Evolutionary conservation across 2,329 filamentous ascomycete species (phyloP).

Genomic region (Sarocladium oryzae): DNA sequence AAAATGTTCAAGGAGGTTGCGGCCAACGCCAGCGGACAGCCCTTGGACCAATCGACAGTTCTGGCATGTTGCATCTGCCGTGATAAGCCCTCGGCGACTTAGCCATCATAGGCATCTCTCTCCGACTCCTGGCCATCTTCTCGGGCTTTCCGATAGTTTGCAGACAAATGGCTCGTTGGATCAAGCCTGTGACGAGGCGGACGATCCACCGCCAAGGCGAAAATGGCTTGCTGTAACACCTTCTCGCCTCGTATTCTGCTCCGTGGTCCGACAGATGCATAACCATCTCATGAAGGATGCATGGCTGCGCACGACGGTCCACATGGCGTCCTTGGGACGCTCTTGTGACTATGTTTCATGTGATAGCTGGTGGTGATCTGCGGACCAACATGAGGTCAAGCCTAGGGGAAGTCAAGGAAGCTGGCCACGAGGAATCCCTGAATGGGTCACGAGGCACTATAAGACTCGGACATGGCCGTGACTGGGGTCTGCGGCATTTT

Average conservation of each 20-base stretch:
- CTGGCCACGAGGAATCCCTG: background rate
- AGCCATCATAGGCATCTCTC: background rate
- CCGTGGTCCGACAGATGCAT: background rate
- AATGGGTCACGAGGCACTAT: background rate
- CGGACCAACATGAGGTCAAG: background rate
- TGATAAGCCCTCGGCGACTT: background rate
- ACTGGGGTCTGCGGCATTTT: background rate
- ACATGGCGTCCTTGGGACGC: background rate
- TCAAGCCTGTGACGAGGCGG: background rate
- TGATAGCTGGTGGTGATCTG: background rate
- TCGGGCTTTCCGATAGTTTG: background rate
- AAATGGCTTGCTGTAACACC: background rate
- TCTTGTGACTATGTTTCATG: background rate
- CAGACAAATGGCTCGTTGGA: background rate
- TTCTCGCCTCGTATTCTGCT: background rate
- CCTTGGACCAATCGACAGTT: background rate
- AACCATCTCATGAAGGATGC: background rate
- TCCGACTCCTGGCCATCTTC: background rate
- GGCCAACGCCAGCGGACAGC: background rate
- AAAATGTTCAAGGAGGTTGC: background rate
- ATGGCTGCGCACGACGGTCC: background rate
- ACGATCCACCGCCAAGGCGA: background rate
- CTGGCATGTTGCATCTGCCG: background rate
- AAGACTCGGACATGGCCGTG: background rate
- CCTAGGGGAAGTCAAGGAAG: background rate